A percentile compares a stretch with the other conserved stretches of the same genome.
phyloP scores from a whole-genome alignment of 495 filamentous ascomycete species.

The Hypoxylon crocopeplum region DNA sequence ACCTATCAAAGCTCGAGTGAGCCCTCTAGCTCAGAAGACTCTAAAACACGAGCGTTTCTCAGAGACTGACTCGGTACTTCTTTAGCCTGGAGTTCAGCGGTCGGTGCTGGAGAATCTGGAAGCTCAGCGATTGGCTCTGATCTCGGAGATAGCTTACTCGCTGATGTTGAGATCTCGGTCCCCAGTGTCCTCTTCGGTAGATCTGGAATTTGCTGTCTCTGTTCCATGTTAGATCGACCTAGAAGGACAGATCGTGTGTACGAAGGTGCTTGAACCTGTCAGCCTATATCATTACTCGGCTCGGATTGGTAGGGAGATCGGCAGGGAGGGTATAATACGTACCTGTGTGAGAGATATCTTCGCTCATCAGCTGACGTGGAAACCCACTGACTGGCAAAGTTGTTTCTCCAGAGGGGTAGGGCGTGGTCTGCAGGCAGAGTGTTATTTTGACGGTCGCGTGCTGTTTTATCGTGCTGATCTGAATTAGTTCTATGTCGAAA shows the following conservation, averaged over 20 bases:
- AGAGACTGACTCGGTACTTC: neutral
- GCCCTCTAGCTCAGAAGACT: neutral
- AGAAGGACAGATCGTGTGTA: neutral
- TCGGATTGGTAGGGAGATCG: too few species aligned
- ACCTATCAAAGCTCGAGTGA: neutral
- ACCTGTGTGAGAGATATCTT: conserved; percentile 1
- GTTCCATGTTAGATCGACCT: neutral
- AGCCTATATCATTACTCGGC: neutral
- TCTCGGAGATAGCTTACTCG: neutral
- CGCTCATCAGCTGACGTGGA: conserved; percentile 38
- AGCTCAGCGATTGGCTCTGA: neutral
- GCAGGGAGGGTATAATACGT: too few species aligned
- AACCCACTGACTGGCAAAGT: conserved; percentile 42
- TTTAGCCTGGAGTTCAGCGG: neutral
- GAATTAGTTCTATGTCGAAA: conserved; percentile 20
- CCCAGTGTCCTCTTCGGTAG: neutral
- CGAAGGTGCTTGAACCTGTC: neutral
- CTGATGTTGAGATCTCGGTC: neutral
- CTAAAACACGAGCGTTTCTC: too few species aligned
- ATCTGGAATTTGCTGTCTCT: neutral
- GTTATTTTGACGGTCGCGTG: conserved; percentile 20
- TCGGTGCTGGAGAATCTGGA: neutral
- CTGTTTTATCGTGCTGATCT: conserved; percentile 13
- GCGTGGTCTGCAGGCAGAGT: conserved; percentile 28
- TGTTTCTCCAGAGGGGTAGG: conserved; percentile 10